These are phyloP conservation scores for Russula griseocarnosa DNA, from an alignment of 768 basidiomycete genomes.

Conservation along the genomic window DNA sequence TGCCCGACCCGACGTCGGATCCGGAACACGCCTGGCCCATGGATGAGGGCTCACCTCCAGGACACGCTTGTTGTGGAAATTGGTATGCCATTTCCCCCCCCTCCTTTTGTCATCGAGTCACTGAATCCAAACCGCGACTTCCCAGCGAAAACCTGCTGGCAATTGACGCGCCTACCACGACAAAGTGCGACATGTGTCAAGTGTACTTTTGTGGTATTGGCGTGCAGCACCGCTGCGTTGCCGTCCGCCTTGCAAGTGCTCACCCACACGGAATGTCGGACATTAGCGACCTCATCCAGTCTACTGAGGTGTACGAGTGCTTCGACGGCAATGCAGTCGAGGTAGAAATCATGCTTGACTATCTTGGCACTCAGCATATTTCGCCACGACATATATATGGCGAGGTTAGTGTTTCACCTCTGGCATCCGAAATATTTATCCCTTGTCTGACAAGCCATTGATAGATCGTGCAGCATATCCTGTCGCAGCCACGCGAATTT, in stretches of 20 bases:
- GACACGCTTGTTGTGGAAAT: slow-evolving; percentile 77
- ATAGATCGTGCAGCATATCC: slow-evolving; percentile 61
- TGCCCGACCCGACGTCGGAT: slow-evolving; percentile 65
- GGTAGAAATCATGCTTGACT: slow-evolving; percentile 82
- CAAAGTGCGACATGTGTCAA: slow-evolving; percentile 79
- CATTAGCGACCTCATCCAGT: slow-evolving; percentile 72
- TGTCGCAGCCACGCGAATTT: slow-evolving; percentile 59
- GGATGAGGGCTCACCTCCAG: slow-evolving; percentile 74
- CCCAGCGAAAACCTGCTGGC: slow-evolving; percentile 71
- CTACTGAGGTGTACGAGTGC: slow-evolving; percentile 70
- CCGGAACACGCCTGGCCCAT: slow-evolving; percentile 71
- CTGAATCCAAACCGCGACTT: slow-evolving; percentile 10
- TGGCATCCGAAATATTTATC: slow-evolving; percentile 25
- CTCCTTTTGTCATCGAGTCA: background rate
- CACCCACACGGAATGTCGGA: slow-evolving; percentile 67
- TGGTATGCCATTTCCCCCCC: slow-evolving; percentile 47
- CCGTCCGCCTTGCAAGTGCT: slow-evolving; percentile 52
- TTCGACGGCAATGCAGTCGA: slow-evolving; percentile 76
- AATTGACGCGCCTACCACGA: slow-evolving; percentile 66
- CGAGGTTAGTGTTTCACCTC: slow-evolving; percentile 44
- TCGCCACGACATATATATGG: slow-evolving; percentile 72
- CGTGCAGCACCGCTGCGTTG: slow-evolving; percentile 68
- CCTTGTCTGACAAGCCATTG: background rate
- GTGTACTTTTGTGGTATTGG: slow-evolving; percentile 80
- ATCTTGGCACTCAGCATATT: slow-evolving; percentile 57